These are phyloP conservation scores for Eutrema heterophyllum DNA, from an alignment of 345 rosid species.

Conservation along the genomic window DNA sequence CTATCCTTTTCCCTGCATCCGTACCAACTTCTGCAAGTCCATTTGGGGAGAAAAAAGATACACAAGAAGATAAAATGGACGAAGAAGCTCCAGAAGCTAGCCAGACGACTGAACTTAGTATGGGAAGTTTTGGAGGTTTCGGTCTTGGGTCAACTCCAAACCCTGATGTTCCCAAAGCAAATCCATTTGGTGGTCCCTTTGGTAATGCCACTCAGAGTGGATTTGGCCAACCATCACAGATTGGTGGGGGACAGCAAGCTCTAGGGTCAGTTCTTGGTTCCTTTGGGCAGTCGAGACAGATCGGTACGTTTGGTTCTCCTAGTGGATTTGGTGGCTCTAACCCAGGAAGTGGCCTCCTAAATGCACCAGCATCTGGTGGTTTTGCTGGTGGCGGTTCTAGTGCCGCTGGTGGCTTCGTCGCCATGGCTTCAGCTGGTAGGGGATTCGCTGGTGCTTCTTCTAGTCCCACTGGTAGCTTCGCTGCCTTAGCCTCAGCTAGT, in stretches of 20 bases:
- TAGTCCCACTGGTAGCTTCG: slow-evolving; percentile 43
- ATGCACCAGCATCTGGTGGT: slow-evolving; percentile 52
- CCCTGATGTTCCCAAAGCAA: slow-evolving; percentile 46
- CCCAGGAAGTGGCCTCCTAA: slow-evolving; percentile 46
- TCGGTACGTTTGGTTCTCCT: slow-evolving; percentile 66
- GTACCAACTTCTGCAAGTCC: slow-evolving; percentile 35
- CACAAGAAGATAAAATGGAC: slow-evolving; percentile 96
- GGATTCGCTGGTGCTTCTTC: slow-evolving; percentile 49
- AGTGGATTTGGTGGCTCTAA: slow-evolving; percentile 38
- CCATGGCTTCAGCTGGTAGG: slow-evolving; percentile 48
- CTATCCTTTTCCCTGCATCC: slow-evolving; percentile 30
- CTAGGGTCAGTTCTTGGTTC: slow-evolving; percentile 90
- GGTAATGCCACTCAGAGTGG: slow-evolving; percentile 55
- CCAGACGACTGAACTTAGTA: slow-evolving; percentile 50
- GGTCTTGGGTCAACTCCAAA: slow-evolving; percentile 65
- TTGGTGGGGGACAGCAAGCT: slow-evolving; percentile 86
- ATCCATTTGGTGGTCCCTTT: slow-evolving; percentile 73
- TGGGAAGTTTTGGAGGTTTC: slow-evolving; percentile 64
- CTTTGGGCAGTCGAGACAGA: slow-evolving; percentile 93
- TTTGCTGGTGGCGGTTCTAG: slow-evolving; percentile 46
- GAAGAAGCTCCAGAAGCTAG: slow-evolving; percentile 84
- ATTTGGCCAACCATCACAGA: slow-evolving; percentile 74
- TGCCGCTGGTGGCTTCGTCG: slow-evolving; percentile 43
- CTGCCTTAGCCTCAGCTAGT: slow-evolving; percentile 31
- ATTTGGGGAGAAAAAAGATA: slow-evolving; percentile 36